Conservation (phyloP, 2,329 filamentous ascomycete species). For the Aspergillus sp. region DNA sequence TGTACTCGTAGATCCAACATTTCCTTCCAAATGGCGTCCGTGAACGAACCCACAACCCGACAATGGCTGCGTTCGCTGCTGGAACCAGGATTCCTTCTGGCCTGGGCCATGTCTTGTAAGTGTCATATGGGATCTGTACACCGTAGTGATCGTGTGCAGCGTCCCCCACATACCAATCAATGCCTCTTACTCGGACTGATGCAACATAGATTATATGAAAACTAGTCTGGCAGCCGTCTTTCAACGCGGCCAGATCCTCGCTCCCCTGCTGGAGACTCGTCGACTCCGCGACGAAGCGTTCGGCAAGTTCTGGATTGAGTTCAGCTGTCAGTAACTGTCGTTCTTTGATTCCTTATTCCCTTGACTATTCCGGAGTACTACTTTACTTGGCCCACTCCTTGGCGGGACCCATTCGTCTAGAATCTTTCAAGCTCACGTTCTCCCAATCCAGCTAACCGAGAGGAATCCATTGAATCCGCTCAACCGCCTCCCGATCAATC, state of each 20-base stretch:
- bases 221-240: slow-evolving; percentile 36
- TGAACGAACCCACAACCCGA: slow-evolving; percentile 7
- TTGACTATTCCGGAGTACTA: too few species aligned
- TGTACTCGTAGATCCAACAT: neutral
- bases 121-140: neutral
- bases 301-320: slow-evolving; percentile 41
- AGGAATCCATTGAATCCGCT: slow-evolving; percentile 13
- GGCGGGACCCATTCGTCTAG: neutral
- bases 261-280: slow-evolving; percentile 30
- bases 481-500: neutral
- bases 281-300: slow-evolving; percentile 42
- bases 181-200: neutral
- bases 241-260: slow-evolving; percentile 33
- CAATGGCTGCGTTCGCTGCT: slow-evolving; percentile 21
- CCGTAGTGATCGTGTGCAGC: too few species aligned
- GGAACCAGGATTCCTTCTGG: slow-evolving; percentile 27
- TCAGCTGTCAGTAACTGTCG: slow-evolving; percentile 29
- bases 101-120: slow-evolving; percentile 29
- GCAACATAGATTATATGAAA: slow-evolving; percentile 29
- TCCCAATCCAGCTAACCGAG: slow-evolving; percentile 10
- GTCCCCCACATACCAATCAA: too few species aligned
- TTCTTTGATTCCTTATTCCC: neutral
- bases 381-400: neutral
- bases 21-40: slow-evolving; percentile 1
- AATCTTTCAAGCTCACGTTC: neutral